These are phyloP conservation scores for Cubamyces lactineus DNA, from an alignment of 768 basidiomycete genomes.

Conservation along the genomic window DNA sequence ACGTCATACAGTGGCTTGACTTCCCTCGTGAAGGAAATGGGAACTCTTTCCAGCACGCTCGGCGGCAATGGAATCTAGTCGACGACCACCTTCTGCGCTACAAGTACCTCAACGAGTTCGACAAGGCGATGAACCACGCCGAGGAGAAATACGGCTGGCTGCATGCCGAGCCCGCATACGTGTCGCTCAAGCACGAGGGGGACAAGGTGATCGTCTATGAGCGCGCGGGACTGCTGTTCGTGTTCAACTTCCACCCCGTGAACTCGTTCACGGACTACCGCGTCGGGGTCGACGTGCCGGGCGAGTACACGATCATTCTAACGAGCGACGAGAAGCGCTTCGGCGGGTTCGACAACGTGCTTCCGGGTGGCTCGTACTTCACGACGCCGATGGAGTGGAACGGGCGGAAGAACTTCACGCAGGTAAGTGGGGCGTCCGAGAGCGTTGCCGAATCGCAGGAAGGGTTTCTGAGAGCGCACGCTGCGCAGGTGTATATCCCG, in stretches of 20 bases:
- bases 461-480: not conserved
- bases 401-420: slow-evolving; percentile 84
- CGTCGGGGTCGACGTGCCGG: slow-evolving; percentile 83
- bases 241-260: slow-evolving; percentile 97
- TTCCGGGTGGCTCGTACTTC: slow-evolving; percentile 62
- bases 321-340: slow-evolving; percentile 86
- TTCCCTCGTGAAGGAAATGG: slow-evolving; percentile 96
- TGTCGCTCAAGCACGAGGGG: slow-evolving; percentile 90
- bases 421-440: slow-evolving; percentile 52
- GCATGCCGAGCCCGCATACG: slow-evolving; percentile 79
- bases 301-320: slow-evolving; percentile 82
- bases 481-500: slow-evolving; percentile 68
- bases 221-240: slow-evolving; percentile 89
- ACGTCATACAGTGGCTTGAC: slow-evolving; percentile 84
- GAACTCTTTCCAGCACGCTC: slow-evolving; percentile 96
- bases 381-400: slow-evolving; percentile 94
- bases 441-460: not conserved
- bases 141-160: slow-evolving; percentile 89
- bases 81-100: slow-evolving; percentile 90
- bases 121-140: slow-evolving; percentile 85
- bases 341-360: slow-evolving; percentile 87
- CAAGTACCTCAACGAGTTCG: slow-evolving; percentile 92
- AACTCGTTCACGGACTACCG: slow-evolving; percentile 92
- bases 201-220: slow-evolving; percentile 97
- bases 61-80: slow-evolving; percentile 94